These are phyloP conservation scores for Aspergillaceae sp. DNA, from an alignment of 2,329 filamentous ascomycete genomes.

Conservation along the genomic window DNA sequence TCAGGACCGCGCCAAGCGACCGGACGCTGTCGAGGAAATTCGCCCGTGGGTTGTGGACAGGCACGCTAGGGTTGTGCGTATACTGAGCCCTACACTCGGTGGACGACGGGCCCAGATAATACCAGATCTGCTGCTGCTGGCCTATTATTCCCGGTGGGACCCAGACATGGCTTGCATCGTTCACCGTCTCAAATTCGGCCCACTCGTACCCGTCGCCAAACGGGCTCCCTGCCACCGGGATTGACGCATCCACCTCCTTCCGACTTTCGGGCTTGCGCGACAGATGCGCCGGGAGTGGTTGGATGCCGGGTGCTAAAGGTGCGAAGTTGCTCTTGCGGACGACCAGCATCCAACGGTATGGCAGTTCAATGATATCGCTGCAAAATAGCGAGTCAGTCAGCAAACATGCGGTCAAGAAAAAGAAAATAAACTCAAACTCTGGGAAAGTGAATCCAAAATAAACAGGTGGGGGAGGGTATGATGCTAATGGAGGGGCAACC, in stretches of 20 bases:
- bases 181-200: conserved; percentile 67
- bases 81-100: conserved; percentile 89
- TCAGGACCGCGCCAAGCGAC: conserved; percentile 24
- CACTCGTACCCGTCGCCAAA: conserved; percentile 62
- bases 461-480: conserved; percentile 1
- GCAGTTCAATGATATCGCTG: conserved; percentile 51
- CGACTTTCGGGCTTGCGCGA: conserved; percentile 43
- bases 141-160: conserved; percentile 58
- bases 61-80: conserved; percentile 61
- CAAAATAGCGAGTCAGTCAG: conserved; percentile 24
- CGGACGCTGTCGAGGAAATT: conserved; percentile 44
- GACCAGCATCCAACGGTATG: conserved; percentile 45
- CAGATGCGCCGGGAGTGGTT: conserved; percentile 40
- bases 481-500: not conserved
- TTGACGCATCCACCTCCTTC: conserved; percentile 51
- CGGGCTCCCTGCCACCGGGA: conserved; percentile 56
- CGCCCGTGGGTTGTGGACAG: conserved; percentile 39
- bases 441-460: no score
- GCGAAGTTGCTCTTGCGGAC: conserved; percentile 43
- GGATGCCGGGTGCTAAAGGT: conserved; percentile 38
- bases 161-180: conserved; percentile 47
- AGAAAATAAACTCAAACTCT: not conserved
- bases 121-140: conserved; percentile 69
- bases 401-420: conserved; percentile 7
- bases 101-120: conserved; percentile 76